phyloP scores from a whole-genome alignment of 139 green algal genomes.

The Eudorina sp. region DNA sequence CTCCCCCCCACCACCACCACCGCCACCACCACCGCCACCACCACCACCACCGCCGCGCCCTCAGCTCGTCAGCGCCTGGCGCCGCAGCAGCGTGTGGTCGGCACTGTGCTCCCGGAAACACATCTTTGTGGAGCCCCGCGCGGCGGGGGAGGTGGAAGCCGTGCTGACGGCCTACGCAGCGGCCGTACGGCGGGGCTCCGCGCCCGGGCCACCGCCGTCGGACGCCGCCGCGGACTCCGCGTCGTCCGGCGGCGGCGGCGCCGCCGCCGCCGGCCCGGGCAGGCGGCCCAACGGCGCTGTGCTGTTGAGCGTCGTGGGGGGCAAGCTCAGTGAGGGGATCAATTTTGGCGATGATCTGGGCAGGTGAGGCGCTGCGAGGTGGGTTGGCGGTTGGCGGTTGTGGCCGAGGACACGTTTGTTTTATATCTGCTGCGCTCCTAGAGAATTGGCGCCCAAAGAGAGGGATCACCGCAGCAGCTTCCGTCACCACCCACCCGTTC shows the following conservation, averaged over 20 bases:
- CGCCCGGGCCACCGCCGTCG: background rate
- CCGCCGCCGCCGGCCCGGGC: no score
- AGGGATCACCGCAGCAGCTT: no score
- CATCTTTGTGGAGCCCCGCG: conserved; percentile 64
- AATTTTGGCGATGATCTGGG: conserved; percentile 97
- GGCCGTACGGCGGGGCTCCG: conserved; percentile 16
- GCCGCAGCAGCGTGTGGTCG: conserved; percentile 61
- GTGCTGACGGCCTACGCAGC: conserved; percentile 76
- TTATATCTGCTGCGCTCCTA: background rate
- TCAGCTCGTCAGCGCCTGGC: conserved; percentile 68
- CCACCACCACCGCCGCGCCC: background rate
- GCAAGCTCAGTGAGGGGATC: conserved; percentile 97
- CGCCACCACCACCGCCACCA: no score
- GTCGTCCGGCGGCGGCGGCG: no score
- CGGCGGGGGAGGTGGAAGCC: conserved; percentile 71
- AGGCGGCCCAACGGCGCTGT: conserved; percentile 74
- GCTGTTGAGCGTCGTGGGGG: conserved; percentile 95
- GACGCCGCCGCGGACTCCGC: background rate
- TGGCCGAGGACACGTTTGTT: background rate
- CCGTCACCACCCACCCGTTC: no score
- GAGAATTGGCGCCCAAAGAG: no score
- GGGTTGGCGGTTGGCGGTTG: background rate
- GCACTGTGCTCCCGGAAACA: conserved; percentile 71
- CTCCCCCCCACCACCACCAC: background rate
- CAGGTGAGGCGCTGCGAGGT: background rate